These are phyloP conservation scores for Escallonia rubra DNA, from an alignment of 129 eudicot genomes.

Conservation along the genomic window DNA sequence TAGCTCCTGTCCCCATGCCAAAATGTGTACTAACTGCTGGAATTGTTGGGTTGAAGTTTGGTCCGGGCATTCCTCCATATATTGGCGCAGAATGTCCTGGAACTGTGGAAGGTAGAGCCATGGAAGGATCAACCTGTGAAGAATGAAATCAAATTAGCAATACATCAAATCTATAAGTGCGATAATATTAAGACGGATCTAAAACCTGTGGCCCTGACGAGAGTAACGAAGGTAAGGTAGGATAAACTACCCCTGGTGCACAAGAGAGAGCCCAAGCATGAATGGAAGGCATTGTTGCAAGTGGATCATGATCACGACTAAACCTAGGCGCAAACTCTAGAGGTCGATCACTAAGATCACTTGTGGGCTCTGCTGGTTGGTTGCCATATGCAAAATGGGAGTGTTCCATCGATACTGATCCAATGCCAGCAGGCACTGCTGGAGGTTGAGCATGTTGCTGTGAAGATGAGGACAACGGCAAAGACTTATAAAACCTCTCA, in stretches of 20 bases:
- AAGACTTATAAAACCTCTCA: conserved; percentile 39
- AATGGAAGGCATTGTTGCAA: conserved; percentile 31
- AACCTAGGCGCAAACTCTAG: conserved; percentile 54
- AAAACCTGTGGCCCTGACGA: conserved; percentile 62
- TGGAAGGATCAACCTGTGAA: conserved; percentile 63
- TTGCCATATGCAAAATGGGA: conserved; percentile 46
- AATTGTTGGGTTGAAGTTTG: conserved; percentile 61
- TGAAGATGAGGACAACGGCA: conserved; percentile 38
- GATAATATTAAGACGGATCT: conserved; percentile 3
- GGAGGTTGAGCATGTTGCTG: conserved; percentile 46
- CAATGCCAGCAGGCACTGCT: conserved; percentile 37
- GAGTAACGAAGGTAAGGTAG: conserved; percentile 41
- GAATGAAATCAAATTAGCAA: not conserved
- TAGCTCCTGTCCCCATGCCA: conserved; percentile 53
- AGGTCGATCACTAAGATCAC: conserved; percentile 72
- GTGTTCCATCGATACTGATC: conserved; percentile 42
- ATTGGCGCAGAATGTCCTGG: conserved; percentile 56
- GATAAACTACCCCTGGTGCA: conserved; percentile 49
- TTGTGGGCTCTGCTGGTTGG: conserved; percentile 37
- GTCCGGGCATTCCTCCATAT: conserved; percentile 47
- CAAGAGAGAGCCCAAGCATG: conserved; percentile 45
- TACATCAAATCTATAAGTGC: not conserved
- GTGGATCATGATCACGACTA: conserved; percentile 51
- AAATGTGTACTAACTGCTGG: conserved; percentile 49
- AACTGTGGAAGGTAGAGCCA: conserved; percentile 46